These are phyloP conservation scores for Pugionium dolabratum DNA, from an alignment of 345 rosid species.

Conservation along the genomic window DNA sequence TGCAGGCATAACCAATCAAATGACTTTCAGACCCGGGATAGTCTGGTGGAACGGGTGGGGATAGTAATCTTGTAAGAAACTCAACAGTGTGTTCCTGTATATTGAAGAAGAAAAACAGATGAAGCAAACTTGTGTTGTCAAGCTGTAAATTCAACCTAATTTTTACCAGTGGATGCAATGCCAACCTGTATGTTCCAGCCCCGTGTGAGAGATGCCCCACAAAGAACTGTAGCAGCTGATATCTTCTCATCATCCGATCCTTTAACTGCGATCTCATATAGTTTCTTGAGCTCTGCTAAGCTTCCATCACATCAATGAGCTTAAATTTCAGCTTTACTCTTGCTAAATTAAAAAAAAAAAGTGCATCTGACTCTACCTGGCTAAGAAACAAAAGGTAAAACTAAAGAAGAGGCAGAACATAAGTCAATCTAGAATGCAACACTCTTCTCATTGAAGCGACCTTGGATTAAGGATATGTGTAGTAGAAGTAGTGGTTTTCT, in stretches of 20 bases:
- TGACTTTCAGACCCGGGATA: slow-evolving; percentile 61
- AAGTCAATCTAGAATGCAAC: slow-evolving; percentile 32
- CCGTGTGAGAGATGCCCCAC: slow-evolving; percentile 89
- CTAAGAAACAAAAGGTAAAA: slow-evolving; percentile 63
- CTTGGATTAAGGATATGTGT: slow-evolving; percentile 3
- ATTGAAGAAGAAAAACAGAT: slow-evolving; percentile 20
- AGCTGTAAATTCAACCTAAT: slow-evolving; percentile 3
- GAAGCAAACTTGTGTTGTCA: neutral
- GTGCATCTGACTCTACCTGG: slow-evolving; percentile 70
- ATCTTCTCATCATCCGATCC: slow-evolving; percentile 90
- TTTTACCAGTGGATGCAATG: slow-evolving; percentile 14
- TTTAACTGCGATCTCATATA: slow-evolving; percentile 79
- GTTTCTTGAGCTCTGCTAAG: slow-evolving; percentile 91
- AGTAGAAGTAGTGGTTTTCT: neutral
- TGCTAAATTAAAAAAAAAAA: slow-evolving; percentile 57
- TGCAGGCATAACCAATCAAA: slow-evolving; percentile 75
- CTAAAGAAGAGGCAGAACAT: slow-evolving; percentile 58
- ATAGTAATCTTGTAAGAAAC: slow-evolving; percentile 77
- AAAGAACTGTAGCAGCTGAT: slow-evolving; percentile 86
- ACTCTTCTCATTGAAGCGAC: slow-evolving; percentile 10
- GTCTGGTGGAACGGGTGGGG: slow-evolving; percentile 73
- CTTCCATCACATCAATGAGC: slow-evolving; percentile 97
- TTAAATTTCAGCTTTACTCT: slow-evolving; percentile 84
- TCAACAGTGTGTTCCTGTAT: slow-evolving; percentile 83
- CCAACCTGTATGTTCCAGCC: slow-evolving; percentile 98